These are phyloP conservation scores for Thielaviopsis musarum DNA, from an alignment of 2,329 filamentous ascomycete species.

Conservation along the genomic window DNA sequence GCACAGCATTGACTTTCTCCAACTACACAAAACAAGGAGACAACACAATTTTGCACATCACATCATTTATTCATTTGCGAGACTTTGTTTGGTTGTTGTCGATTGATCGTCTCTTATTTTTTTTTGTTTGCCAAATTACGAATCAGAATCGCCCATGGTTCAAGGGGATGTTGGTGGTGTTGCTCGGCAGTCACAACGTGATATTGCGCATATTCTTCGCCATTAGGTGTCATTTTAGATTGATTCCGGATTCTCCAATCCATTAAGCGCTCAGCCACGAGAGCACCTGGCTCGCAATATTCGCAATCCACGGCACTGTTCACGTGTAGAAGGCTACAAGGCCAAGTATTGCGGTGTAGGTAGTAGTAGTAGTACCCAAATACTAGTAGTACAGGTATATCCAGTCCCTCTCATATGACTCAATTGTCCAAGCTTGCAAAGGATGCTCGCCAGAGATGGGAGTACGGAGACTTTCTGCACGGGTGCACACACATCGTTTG, in stretches of 20 bases:
- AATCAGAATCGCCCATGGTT: background rate
- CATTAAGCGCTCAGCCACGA: background rate
- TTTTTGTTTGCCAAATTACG: background rate
- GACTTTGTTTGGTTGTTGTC: no score
- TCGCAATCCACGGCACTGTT: background rate
- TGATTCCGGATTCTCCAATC: background rate
- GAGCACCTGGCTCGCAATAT: background rate
- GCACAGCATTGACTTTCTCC: background rate
- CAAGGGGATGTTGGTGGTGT: no score
- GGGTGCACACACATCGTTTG: background rate
- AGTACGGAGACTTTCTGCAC: background rate
- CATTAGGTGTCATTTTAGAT: background rate
- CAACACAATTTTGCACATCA: no score
- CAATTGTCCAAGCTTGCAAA: background rate
- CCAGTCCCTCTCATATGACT: background rate
- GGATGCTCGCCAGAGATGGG: background rate
- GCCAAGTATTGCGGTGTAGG: no score
- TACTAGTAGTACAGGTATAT: no score
- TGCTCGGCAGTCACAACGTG: background rate
- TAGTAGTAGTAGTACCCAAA: no score
- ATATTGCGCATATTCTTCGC: background rate
- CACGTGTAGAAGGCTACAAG: background rate
- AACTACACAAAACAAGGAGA: background rate
- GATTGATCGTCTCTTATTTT: no score
- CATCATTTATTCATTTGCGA: no score